phyloP scores from a whole-genome alignment of 495 filamentous ascomycete genomes.

The Penicillium parvum region DNA sequence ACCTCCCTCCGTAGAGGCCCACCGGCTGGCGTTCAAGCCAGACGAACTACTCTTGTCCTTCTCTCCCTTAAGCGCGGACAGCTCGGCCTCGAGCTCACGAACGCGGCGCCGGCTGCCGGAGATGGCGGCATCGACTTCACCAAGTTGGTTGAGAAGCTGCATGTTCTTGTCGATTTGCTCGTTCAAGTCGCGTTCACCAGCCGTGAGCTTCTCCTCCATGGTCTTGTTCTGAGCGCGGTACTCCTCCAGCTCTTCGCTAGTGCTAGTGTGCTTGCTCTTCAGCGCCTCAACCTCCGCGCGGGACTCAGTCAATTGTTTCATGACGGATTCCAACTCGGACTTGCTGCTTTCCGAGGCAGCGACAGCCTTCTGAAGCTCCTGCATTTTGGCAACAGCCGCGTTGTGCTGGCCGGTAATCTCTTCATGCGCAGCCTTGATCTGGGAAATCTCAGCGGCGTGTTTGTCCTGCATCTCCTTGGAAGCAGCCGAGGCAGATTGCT shows the following conservation, averaged over 20 bases:
- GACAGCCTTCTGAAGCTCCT: slow-evolving; percentile 35
- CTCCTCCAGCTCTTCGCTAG: slow-evolving; percentile 31
- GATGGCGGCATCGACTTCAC: slow-evolving; percentile 37
- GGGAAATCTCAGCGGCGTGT: slow-evolving; percentile 30
- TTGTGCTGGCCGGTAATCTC: slow-evolving; percentile 34
- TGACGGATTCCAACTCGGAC: slow-evolving; percentile 33
- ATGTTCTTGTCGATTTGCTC: slow-evolving; percentile 50
- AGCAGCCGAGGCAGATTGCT: slow-evolving; percentile 21
- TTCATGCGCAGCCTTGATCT: slow-evolving; percentile 30
- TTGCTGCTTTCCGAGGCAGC: slow-evolving; percentile 25
- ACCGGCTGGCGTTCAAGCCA: slow-evolving; percentile 38
- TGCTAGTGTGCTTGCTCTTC: slow-evolving; percentile 30
- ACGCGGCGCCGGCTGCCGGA: slow-evolving; percentile 38
- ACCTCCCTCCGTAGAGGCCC: slow-evolving; percentile 33
- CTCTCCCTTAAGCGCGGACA: slow-evolving; percentile 36
- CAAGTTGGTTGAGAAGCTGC: slow-evolving; percentile 42
- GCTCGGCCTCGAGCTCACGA: slow-evolving; percentile 45
- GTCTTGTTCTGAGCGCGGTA: slow-evolving; percentile 26
- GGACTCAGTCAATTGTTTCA: slow-evolving; percentile 32
- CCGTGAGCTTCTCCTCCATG: slow-evolving; percentile 33
- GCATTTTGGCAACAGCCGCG: slow-evolving; percentile 21
- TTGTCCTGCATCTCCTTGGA: slow-evolving; percentile 30
- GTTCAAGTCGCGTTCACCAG: slow-evolving; percentile 38
- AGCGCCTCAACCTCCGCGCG: slow-evolving; percentile 33
- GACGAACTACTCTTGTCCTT: slow-evolving; percentile 22